Evolutionary conservation across 768 basidiomycete genomes (phyloP).

Genomic region (Rhodotorula babjevae): DNA sequence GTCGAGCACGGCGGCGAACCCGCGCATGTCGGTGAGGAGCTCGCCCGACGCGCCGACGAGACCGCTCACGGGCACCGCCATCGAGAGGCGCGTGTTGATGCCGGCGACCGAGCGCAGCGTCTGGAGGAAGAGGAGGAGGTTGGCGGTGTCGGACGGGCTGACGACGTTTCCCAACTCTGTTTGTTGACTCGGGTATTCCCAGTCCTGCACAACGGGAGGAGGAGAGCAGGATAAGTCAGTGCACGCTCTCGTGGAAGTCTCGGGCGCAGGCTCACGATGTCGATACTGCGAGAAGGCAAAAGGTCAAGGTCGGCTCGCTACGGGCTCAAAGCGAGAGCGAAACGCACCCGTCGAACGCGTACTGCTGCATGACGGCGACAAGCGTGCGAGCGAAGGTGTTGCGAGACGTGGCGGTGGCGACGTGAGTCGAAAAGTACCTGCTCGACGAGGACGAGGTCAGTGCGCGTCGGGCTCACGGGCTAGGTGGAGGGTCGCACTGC

Average conservation of each 20-base stretch:
- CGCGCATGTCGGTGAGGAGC: conserved; percentile 1
- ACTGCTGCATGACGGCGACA: conserved; percentile 52
- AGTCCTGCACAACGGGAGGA: not conserved
- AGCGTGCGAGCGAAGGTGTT: conserved; percentile 64
- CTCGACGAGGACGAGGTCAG: not conserved
- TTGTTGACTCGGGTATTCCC: conserved; percentile 15
- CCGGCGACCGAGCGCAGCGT: conserved; percentile 27
- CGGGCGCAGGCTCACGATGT: conserved; percentile 1
- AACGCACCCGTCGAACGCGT: conserved; percentile 51
- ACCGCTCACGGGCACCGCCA: not conserved
- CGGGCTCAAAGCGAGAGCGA: too few relatives aligned
- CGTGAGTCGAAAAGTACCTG: conserved; percentile 59
- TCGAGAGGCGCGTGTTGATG: conserved; percentile 13
- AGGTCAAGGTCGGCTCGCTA: not conserved
- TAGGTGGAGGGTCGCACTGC: conserved; percentile 1
- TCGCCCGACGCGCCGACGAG: conserved; percentile 9
- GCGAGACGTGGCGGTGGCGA: conserved; percentile 58
- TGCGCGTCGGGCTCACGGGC: too few relatives aligned
- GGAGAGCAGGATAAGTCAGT: too few relatives aligned
- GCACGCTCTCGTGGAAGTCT: not conserved
- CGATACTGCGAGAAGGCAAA: not conserved
- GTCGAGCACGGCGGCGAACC: conserved; percentile 16
- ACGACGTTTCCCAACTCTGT: conserved; percentile 7
- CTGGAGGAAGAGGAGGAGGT: conserved; percentile 32
- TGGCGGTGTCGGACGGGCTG: conserved; percentile 13